These are phyloP conservation scores for Schrenkiella parvula DNA, from an alignment of 345 rosid species.

Conservation along the genomic window DNA sequence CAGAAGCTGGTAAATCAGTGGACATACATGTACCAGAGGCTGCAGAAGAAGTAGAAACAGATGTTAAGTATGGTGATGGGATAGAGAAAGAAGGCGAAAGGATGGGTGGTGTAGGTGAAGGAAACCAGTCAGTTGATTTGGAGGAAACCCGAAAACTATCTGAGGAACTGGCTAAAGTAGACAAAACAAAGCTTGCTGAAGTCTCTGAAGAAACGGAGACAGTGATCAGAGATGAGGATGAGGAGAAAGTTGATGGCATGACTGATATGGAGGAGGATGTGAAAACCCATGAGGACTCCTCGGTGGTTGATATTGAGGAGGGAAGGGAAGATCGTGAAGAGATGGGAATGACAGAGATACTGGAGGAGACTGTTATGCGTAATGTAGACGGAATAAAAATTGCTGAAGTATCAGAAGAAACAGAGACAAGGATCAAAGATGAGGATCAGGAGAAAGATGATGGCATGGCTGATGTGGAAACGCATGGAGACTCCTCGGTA, in stretches of 20 bases:
- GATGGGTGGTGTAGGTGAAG: conserved; percentile 17
- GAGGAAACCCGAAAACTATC: conserved; percentile 19
- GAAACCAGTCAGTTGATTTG: not conserved
- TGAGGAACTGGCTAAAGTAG: conserved; percentile 22
- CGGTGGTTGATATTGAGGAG: conserved; percentile 26
- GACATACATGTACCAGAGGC: conserved; percentile 21
- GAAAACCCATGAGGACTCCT: conserved; percentile 26
- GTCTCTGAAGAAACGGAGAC: conserved; percentile 28
- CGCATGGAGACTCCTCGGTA: conserved; percentile 25
- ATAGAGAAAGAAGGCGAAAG: conserved; percentile 21
- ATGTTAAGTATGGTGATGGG: conserved; percentile 2
- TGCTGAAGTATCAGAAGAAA: conserved; percentile 23
- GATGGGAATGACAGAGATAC: conserved; percentile 12
- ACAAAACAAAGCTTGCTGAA: conserved; percentile 23
- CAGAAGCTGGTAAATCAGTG: conserved; percentile 11
- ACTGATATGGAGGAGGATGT: conserved; percentile 26
- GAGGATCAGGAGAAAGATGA: conserved; percentile 26
- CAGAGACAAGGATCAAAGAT: conserved; percentile 26
- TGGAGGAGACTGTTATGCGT: conserved; percentile 31
- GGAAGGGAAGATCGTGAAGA: conserved; percentile 32
- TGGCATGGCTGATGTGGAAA: conserved; percentile 22
- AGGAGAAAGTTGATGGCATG: conserved; percentile 25
- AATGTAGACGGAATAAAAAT: conserved; percentile 4
- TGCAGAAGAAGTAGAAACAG: conserved; percentile 14
- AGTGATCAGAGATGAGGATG: conserved; percentile 10